phyloP scores from a whole-genome alignment of 2,329 filamentous ascomycete species.

The Fusarium luffae region DNA sequence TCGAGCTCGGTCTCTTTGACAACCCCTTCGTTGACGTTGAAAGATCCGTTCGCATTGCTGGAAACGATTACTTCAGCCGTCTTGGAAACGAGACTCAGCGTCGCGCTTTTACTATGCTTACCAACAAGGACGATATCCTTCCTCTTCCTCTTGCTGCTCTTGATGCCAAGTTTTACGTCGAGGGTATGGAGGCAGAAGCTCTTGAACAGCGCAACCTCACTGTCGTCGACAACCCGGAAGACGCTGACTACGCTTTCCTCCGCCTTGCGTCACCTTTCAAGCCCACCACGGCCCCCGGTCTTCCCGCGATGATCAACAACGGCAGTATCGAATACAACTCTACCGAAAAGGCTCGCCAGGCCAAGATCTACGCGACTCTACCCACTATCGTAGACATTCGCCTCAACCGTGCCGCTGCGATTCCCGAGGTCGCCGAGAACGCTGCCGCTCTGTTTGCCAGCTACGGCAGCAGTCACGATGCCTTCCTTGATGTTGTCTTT shows the following conservation, averaged over 20 bases:
- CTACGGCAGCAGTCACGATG: constrained; percentile 54
- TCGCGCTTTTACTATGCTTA: constrained; percentile 45
- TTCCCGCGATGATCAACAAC: constrained; percentile 53
- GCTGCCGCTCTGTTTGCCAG: constrained; percentile 55
- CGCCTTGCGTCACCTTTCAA: constrained; percentile 55
- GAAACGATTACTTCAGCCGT: constrained; percentile 55
- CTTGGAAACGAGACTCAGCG: constrained; percentile 44
- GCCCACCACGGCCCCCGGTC: constrained; percentile 48
- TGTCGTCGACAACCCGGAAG: constrained; percentile 50
- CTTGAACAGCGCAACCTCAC: constrained; percentile 44
- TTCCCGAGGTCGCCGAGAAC: constrained; percentile 55
- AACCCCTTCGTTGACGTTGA: constrained; percentile 61
- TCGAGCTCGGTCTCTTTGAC: constrained; percentile 63
- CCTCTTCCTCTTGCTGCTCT: constrained; percentile 31
- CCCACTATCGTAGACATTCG: constrained; percentile 58
- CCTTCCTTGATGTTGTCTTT: constrained; percentile 58
- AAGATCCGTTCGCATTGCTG: constrained; percentile 49
- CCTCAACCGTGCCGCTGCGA: constrained; percentile 54
- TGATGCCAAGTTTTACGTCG: constrained; percentile 40
- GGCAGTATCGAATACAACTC: constrained; percentile 55
- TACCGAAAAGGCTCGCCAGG: constrained; percentile 42
- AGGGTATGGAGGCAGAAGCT: constrained; percentile 28
- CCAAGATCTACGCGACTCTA: constrained; percentile 51
- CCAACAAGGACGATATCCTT: constrained; percentile 40
- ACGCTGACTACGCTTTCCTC: constrained; percentile 56